Evolutionary conservation across 805 yeast species (phyloP).

Genomic region (Kluyveromyces wickerhamii): DNA sequence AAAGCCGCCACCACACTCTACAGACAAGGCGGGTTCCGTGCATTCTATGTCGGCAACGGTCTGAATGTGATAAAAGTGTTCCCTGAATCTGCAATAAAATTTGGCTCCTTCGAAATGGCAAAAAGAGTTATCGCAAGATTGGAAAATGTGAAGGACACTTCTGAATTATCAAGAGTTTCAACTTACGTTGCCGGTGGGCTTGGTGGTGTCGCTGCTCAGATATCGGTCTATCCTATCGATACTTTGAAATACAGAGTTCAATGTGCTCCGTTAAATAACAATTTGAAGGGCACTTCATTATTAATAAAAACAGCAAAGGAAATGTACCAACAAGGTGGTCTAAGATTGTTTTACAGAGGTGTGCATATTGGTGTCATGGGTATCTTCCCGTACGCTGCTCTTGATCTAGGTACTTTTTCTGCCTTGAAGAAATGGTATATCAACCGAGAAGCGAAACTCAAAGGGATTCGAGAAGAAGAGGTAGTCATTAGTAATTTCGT

Average conservation of each 20-base stretch:
- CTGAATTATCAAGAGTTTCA: constrained; percentile 63
- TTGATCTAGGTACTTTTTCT: constrained; percentile 89
- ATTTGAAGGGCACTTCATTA: constrained; percentile 52
- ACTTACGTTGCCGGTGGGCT: constrained; percentile 92
- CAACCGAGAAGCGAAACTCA: constrained; percentile 48
- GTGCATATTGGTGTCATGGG: constrained; percentile 87
- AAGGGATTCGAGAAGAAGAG: constrained; percentile 49
- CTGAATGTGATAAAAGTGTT: constrained; percentile 87
- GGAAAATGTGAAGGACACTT: constrained; percentile 67
- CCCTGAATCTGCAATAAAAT: constrained; percentile 96
- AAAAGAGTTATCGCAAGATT: constrained; percentile 63
- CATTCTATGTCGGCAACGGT: constrained; percentile 94
- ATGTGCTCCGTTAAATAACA: constrained; percentile 73
- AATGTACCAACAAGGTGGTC: constrained; percentile 75
- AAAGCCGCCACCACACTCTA: constrained; percentile 78
- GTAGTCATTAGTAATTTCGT: constrained; percentile 69
- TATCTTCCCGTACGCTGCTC: constrained; percentile 94
- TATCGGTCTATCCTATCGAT: constrained; percentile 91
- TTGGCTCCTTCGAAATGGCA: constrained; percentile 88
- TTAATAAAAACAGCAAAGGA: constrained; percentile 61
- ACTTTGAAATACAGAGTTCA: constrained; percentile 90
- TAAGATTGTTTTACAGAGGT: constrained; percentile 77
- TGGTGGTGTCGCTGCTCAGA: constrained; percentile 91
- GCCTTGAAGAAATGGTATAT: constrained; percentile 75
- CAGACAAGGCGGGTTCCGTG: constrained; percentile 78